A percentile compares a stretch with the other conserved stretches of the same genome.
phyloP scores from a whole-genome alignment of 345 rosid species.

The Brassica carinata region DNA sequence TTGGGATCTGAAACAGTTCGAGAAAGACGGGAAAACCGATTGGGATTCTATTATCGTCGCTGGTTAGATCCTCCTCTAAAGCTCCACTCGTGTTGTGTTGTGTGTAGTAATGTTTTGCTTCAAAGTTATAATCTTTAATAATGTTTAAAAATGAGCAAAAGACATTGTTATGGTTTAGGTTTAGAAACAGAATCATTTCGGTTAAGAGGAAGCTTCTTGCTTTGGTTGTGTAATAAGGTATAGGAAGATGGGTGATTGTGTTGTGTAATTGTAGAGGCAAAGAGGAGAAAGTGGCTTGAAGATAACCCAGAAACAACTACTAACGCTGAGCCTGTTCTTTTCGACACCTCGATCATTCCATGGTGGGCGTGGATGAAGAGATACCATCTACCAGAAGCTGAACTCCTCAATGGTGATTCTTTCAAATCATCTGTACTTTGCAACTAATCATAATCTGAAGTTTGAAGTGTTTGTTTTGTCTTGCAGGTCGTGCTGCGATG shows the following conservation, averaged over 20 bases:
- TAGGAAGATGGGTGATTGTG: constrained; percentile 6
- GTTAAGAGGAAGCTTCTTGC: neutral
- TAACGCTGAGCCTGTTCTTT: constrained; percentile 80
- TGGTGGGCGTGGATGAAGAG: constrained; percentile 99
- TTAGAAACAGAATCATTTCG: neutral
- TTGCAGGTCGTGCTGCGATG: constrained; percentile 95
- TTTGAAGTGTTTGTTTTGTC: neutral
- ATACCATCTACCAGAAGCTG: constrained; percentile 96
- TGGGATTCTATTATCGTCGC: constrained; percentile 98
- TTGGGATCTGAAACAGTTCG: constrained; percentile 89
- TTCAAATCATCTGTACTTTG: neutral
- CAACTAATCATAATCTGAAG: neutral
- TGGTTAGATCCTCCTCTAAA: constrained; percentile 52
- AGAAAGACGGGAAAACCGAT: constrained; percentile 65
- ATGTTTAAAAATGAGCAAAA: neutral
- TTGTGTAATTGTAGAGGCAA: constrained; percentile 60
- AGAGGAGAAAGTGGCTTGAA: constrained; percentile 93
- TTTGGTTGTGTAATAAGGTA: neutral
- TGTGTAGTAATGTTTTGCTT: neutral
- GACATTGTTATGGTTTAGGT: neutral
- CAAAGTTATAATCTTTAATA: neutral
- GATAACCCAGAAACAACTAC: constrained; percentile 80
- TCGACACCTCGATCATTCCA: constrained; percentile 87
- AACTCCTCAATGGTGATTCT: constrained; percentile 79
- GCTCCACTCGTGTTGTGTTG: neutral